phyloP scores from a whole-genome alignment of 2,329 filamentous ascomycete species.

The Exophiala sp. region DNA sequence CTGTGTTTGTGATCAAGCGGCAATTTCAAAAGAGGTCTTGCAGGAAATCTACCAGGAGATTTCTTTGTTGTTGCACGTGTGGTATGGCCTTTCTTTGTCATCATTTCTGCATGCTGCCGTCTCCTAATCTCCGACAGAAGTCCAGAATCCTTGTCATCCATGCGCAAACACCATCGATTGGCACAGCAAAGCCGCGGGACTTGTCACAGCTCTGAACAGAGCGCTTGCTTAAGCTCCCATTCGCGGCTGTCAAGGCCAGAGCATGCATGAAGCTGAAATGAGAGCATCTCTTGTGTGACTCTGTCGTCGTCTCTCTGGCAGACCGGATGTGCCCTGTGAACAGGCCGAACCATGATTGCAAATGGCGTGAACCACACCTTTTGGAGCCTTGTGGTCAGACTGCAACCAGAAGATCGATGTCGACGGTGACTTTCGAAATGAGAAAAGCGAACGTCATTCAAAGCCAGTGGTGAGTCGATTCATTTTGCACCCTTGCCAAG shows the following conservation, averaged over 20 bases:
- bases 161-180: conserved; percentile 14
- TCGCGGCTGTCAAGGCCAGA: neutral
- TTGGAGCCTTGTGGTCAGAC: no score
- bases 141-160: conserved; percentile 3
- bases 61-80: conserved; percentile 24
- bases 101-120: conserved; percentile 21
- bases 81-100: conserved; percentile 25
- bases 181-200: neutral
- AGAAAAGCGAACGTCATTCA: no score
- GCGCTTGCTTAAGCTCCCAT: conserved; percentile 5
- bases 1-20: conserved; percentile 6
- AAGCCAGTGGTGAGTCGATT: no score
- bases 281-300: neutral
- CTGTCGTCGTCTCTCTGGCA: neutral
- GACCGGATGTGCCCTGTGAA: neutral
- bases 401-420: no score
- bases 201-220: conserved; percentile 5
- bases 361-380: neutral
- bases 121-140: conserved; percentile 21
- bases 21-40: conserved; percentile 8
- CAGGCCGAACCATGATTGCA: neutral
- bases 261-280: neutral
- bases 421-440: no score
- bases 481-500: no score
- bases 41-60: conserved; percentile 2